Evolutionary conservation across 495 filamentous ascomycete genomes (phyloP).

Genomic region (Penicillium waksmanii): DNA sequence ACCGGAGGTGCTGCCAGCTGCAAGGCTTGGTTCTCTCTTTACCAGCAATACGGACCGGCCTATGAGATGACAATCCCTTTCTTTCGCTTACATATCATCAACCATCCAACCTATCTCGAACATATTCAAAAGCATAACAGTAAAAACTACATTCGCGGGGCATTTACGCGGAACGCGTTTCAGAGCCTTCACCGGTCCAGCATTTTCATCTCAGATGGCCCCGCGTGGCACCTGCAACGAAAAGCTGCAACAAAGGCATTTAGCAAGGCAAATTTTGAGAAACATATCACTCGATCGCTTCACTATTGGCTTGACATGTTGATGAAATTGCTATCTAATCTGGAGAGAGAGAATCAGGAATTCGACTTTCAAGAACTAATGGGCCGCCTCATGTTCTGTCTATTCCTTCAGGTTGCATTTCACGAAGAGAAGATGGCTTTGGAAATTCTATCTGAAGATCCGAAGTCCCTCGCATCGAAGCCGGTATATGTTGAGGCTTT

Average conservation of each 20-base stretch:
- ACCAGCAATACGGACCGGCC: neutral
- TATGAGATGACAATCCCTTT: neutral
- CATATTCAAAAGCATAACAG: neutral
- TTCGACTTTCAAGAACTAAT: neutral
- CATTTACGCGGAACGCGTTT: neutral
- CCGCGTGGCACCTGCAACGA: neutral
- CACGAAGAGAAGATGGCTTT: neutral
- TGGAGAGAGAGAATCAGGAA: neutral
- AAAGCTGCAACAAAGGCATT: neutral
- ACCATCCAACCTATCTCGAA: neutral
- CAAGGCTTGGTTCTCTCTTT: neutral
- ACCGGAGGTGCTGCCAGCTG: neutral
- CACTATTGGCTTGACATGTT: neutral
- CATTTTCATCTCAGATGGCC: neutral
- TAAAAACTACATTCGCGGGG: neutral
- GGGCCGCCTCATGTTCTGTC: neutral
- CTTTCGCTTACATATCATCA: neutral
- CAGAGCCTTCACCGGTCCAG: neutral
- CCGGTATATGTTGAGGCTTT: neutral
- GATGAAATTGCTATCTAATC: neutral
- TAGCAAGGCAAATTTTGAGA: neutral
- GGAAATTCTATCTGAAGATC: neutral
- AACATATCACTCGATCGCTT: neutral
- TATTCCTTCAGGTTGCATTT: neutral
- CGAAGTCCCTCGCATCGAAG: neutral